phyloP scores from a whole-genome alignment of 73 alveolate genomes.

The Effrenium voratum region DNA sequence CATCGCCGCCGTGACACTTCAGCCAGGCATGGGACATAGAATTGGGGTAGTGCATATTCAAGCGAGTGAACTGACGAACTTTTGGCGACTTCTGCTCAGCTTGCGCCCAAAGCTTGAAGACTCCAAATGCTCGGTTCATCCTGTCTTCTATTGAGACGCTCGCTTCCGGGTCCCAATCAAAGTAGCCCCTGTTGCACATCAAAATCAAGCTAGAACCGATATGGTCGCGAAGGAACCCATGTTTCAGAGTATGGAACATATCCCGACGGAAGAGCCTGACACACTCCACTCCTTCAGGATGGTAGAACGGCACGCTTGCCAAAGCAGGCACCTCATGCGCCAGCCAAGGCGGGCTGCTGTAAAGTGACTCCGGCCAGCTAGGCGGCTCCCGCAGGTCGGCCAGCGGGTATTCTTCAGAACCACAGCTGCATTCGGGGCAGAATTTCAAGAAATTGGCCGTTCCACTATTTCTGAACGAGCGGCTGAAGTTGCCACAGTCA shows the following conservation, averaged over 20 bases:
- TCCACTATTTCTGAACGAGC: background rate
- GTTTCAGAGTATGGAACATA: background rate
- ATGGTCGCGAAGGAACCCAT: background rate
- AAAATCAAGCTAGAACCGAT: background rate
- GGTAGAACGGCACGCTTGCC: background rate
- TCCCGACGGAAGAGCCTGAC: background rate
- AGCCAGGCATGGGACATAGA: background rate
- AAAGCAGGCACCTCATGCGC: background rate
- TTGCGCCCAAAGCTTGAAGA: background rate
- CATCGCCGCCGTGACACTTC: background rate
- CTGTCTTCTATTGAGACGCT: background rate
- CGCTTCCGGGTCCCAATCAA: background rate
- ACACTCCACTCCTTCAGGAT: background rate
- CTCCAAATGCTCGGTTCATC: background rate
- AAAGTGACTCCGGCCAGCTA: background rate
- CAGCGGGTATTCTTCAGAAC: background rate
- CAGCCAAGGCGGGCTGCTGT: background rate
- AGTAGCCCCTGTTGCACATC: background rate
- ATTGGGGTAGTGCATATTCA: background rate
- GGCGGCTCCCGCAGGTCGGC: background rate
- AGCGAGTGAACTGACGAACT: background rate
- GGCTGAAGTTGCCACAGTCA: background rate
- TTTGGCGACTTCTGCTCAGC: background rate
- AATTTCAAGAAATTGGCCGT: too few species aligned
- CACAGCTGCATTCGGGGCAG: conserved; percentile 18